These are phyloP conservation scores for Alternaria conjuncta DNA, from an alignment of 2,329 filamentous ascomycete genomes.

Conservation along the genomic window DNA sequence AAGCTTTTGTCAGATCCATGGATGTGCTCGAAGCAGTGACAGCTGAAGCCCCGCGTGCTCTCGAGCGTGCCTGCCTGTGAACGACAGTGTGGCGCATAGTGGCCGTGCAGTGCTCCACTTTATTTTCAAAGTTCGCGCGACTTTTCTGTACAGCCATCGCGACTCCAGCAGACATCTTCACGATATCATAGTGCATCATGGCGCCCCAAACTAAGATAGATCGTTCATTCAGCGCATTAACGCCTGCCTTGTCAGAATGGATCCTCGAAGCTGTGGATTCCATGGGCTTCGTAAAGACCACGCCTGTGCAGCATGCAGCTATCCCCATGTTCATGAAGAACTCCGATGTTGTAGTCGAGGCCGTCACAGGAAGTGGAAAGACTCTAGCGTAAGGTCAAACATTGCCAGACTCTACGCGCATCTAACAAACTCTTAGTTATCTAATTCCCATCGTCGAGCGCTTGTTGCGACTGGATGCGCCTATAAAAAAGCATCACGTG, in stretches of 20 bases:
- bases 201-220: slow-evolving; percentile 42
- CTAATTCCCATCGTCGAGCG: slow-evolving; percentile 84
- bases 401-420: neutral
- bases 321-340: slow-evolving; percentile 88
- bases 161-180: slow-evolving; percentile 2
- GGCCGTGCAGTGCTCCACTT: slow-evolving; percentile 15
- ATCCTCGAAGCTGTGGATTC: slow-evolving; percentile 80
- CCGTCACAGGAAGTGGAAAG: slow-evolving; percentile 51
- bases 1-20: neutral
- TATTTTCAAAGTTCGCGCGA: slow-evolving; percentile 25
- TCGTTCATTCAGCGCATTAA: slow-evolving; percentile 72
- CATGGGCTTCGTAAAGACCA: slow-evolving; percentile 88
- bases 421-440: slow-evolving; percentile 56
- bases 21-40: neutral
- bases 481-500: slow-evolving; percentile 87
- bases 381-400: slow-evolving; percentile 34
- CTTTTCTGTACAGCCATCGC: slow-evolving; percentile 8
- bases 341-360: slow-evolving; percentile 91
- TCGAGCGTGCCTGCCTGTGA: neutral
- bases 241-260: slow-evolving; percentile 78
- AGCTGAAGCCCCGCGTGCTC: neutral
- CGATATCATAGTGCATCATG: slow-evolving; percentile 26
- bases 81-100: neutral
- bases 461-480: slow-evolving; percentile 78
- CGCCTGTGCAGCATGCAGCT: slow-evolving; percentile 91